These are phyloP conservation scores for Zychaea mexicana DNA, from an alignment of 371 early-diverging fungal genomes.

Conservation along the genomic window DNA sequence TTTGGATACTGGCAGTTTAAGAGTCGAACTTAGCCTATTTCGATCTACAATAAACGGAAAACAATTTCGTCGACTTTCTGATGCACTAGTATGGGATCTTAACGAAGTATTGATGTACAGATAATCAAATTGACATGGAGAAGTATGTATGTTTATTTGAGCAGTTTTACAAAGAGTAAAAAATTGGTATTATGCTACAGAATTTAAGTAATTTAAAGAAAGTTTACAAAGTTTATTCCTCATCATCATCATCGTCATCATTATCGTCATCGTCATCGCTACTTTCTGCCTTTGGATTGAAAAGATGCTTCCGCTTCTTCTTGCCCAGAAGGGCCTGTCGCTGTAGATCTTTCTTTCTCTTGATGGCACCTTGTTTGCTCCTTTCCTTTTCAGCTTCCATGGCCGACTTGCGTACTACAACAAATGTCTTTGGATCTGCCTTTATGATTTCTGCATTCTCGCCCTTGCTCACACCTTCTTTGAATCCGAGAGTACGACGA, in stretches of 20 bases:
- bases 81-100: too few relatives aligned
- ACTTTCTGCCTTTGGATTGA: constrained; percentile 12
- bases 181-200: too few relatives aligned
- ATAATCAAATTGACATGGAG: too few relatives aligned
- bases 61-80: too few relatives aligned
- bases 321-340: constrained; percentile 16
- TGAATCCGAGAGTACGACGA: constrained; percentile 92
- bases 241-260: constrained; percentile 7
- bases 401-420: constrained; percentile 64
- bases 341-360: constrained; percentile 13
- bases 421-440: constrained; percentile 68
- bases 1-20: too few relatives aligned
- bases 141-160: too few relatives aligned
- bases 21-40: too few relatives aligned
- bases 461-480: constrained; percentile 74
- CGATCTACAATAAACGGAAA: too few relatives aligned
- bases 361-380: constrained; percentile 24
- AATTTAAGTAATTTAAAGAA: too few relatives aligned
- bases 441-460: constrained; percentile 81
- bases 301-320: constrained; percentile 30
- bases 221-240: neutral
- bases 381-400: constrained; percentile 51
- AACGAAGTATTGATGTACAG: too few relatives aligned
- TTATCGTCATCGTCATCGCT: constrained; percentile 19
- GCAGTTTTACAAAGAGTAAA: too few relatives aligned